Percentiles rank a stretch among this genome's conserved stretches.
Conservation (phyloP, 352 stramenopile species). For the Pythium insidiosum region DNA sequence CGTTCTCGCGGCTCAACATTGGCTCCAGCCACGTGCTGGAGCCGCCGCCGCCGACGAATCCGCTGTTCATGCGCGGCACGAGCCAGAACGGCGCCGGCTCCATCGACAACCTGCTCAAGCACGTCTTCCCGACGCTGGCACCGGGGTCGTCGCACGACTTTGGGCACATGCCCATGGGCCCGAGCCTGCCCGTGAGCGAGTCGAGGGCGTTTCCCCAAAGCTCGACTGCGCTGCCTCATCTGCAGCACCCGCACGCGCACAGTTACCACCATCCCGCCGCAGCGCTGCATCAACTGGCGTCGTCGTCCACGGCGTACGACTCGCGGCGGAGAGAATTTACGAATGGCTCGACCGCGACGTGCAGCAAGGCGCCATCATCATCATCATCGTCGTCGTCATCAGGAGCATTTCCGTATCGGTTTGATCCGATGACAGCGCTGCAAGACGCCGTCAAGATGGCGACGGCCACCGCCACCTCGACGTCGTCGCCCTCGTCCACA, state of each 20-base stretch:
- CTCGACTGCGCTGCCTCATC: not conserved
- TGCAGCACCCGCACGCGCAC: conserved; percentile 1
- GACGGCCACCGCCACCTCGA: conserved; percentile 4
- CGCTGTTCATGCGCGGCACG: conserved; percentile 46
- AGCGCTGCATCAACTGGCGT: conserved; percentile 47
- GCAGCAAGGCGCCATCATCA: too few species aligned
- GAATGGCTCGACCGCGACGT: conserved; percentile 5
- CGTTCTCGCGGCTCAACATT: conserved; percentile 16
- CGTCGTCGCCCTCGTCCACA: not conserved
- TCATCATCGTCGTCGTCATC: conserved; percentile 2
- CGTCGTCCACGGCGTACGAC: conserved; percentile 37
- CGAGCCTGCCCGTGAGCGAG: not conserved
- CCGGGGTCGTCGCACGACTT: conserved; percentile 1
- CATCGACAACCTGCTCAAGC: conserved; percentile 37
- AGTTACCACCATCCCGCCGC: conserved; percentile 15
- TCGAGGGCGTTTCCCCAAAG: not conserved
- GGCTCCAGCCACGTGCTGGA: conserved; percentile 10
- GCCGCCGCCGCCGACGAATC: conserved; percentile 28
- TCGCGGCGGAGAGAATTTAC: conserved; percentile 10
- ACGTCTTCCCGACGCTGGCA: conserved; percentile 18
- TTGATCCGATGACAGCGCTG: conserved; percentile 51
- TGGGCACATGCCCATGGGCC: conserved; percentile 1
- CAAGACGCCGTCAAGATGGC: conserved; percentile 31
- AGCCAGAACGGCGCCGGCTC: conserved; percentile 37
- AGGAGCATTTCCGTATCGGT: conserved; percentile 21